Percentiles rank a stretch among this genome's conserved stretches.
Conservation (phyloP, 2,329 filamentous ascomycete genomes). For the Pseudovirgaria hyperparasitica region DNA sequence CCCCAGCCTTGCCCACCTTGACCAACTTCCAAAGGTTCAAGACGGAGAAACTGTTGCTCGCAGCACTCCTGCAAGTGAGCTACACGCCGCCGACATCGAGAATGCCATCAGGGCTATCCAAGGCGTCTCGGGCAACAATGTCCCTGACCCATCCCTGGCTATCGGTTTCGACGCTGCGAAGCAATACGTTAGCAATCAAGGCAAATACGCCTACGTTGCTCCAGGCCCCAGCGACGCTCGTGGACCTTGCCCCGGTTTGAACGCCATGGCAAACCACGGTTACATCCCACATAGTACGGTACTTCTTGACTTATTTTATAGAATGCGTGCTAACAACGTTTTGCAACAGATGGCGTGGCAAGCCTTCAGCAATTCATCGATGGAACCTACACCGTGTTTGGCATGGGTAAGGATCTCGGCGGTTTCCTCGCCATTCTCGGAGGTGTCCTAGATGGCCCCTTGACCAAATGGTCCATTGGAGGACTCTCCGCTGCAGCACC, state of each 20-base stretch:
- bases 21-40: too few relatives aligned
- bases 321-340: constrained; percentile 10
- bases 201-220: constrained; percentile 12
- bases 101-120: too few relatives aligned
- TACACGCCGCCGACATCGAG: too few relatives aligned
- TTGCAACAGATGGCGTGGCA: constrained; percentile 26
- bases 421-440: constrained; percentile 9
- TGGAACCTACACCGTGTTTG: constrained; percentile 20
- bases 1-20: too few relatives aligned
- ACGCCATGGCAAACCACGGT: constrained; percentile 28
- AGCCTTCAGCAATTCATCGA: constrained; percentile 20
- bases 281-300: constrained; percentile 4
- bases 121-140: too few relatives aligned
- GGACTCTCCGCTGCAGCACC: too few relatives aligned
- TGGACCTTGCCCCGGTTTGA: constrained; percentile 27
- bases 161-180: too few relatives aligned
- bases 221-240: constrained; percentile 15
- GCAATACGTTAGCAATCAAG: too few relatives aligned
- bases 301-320: neutral
- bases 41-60: too few relatives aligned
- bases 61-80: too few relatives aligned
- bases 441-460: constrained; percentile 9
- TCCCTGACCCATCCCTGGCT: too few relatives aligned
- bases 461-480: too few relatives aligned
- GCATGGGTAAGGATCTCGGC: constrained; percentile 25